Evolutionary conservation across 805 yeast genomes (phyloP), one percentile per base, ranked within the genome.

Genomic region (Ogataea salicorniae): DNA sequence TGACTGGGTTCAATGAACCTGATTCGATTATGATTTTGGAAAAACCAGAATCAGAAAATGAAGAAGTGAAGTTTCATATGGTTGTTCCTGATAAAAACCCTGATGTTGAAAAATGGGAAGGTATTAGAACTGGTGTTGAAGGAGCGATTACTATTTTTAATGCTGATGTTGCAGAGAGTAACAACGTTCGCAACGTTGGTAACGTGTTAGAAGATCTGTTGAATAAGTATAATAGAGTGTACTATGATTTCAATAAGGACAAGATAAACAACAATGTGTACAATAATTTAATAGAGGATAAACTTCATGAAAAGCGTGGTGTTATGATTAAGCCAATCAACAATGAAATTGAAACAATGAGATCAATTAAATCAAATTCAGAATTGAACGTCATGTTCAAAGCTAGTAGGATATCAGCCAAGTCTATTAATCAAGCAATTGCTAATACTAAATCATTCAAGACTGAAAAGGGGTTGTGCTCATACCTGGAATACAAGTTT

Each of bases 1-100:
- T 92, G 50, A 84, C 95, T 1, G 98, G 98, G 3, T 90, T 95
- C 88, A 76, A 87, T 51, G 97, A 91, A 61, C 96, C 97, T 3
- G 84, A 87, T 54, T 80, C 95, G 0, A 77, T 83, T 51, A 77
- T 80, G 52, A 63, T 84, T 9, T 65, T 88, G 40, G 95, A 86
- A 55, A 83, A 81, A 55, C 77, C 81, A 38, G 67, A 70, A 34
- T 72, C 73, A 46, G 67, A 74, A 48, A 68, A 76, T n/a, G 78
- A 75, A 23, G 78, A 80, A 43, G 72, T 79, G 34, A 63, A 76
- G 8, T 78, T 87, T 54, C 92, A 87, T 56, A 77, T 94, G 84
- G 69, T 90, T 43, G 96, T 92, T 3, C 96, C 90, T 3, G 90
- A 89, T 15, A 84, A 85, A 61, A 86, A 91, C 61, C 76, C 80